A percentile compares a stretch with the other conserved stretches of the same genome.
Conservation (phyloP, 805 yeast genomes). For the Pichia pseudocactophila region DNA sequence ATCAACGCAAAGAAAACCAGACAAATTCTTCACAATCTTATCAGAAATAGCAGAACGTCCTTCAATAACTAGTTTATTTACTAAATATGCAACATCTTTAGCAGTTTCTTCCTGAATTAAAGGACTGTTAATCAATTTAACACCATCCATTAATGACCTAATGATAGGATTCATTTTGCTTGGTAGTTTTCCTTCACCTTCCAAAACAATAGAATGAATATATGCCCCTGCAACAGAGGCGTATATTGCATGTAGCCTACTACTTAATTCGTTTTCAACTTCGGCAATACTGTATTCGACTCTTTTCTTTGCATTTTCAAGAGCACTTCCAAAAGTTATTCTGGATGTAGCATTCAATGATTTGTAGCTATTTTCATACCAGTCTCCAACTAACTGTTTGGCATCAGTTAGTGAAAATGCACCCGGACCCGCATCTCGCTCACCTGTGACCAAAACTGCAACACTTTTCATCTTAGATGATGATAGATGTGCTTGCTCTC, state of each 20-base stretch:
- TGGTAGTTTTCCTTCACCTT: conserved; percentile 63
- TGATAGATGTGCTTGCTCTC: conserved; percentile 66
- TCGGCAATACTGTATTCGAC: conserved; percentile 59
- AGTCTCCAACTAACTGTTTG: conserved; percentile 52
- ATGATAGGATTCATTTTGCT: conserved; percentile 82
- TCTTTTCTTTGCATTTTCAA: conserved; percentile 72
- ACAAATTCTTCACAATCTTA: conserved; percentile 80
- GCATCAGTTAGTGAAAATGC: conserved; percentile 82
- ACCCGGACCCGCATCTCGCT: conserved; percentile 85
- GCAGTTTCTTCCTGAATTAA: conserved; percentile 69
- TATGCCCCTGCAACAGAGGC: conserved; percentile 72
- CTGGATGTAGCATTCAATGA: conserved; percentile 60
- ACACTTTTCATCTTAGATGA: conserved; percentile 66
- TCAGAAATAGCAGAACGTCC: conserved; percentile 72
- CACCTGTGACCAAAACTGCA: conserved; percentile 90
- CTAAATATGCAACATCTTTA: conserved; percentile 52
- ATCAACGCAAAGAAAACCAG: conserved; percentile 91
- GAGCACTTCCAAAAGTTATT: conserved; percentile 57
- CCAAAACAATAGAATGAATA: conserved; percentile 13
- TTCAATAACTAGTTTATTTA: conserved; percentile 44
- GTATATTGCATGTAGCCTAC: conserved; percentile 51
- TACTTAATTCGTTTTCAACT: conserved; percentile 43
- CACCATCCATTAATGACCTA: conserved; percentile 83
- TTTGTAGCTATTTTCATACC: conserved; percentile 56
- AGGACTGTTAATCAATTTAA: conserved; percentile 63